Evolutionary conservation across 768 basidiomycete genomes (phyloP).

Genomic region (Terana coerulea): DNA sequence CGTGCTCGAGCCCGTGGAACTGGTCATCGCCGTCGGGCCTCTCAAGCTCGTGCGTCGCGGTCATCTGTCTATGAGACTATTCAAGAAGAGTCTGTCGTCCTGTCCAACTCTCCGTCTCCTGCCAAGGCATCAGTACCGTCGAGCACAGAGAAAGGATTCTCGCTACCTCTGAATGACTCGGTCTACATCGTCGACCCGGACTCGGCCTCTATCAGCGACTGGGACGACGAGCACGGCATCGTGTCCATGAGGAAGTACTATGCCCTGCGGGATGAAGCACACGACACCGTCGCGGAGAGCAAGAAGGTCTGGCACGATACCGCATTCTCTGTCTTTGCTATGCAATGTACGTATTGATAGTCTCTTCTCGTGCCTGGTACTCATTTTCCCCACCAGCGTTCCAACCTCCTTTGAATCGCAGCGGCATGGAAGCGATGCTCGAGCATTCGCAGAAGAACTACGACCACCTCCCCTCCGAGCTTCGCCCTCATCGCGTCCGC

Average conservation of each 20-base stretch:
- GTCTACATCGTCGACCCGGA: conserved; percentile 56
- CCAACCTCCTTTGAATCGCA: conserved; percentile 59
- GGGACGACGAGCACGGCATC: conserved; percentile 72
- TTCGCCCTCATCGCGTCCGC: conserved; percentile 56
- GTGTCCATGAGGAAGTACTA: conserved; percentile 62
- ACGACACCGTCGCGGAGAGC: conserved; percentile 64
- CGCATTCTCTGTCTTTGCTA: conserved; percentile 64
- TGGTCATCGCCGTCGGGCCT: conserved; percentile 69
- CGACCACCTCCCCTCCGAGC: conserved; percentile 69
- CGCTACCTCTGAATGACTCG: conserved; percentile 21
- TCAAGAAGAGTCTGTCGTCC: conserved; percentile 57
- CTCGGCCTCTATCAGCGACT: conserved; percentile 37
- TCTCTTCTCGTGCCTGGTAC: neutral
- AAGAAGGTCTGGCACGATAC: conserved; percentile 65
- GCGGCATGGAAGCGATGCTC: conserved; percentile 68
- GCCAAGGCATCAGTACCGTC: conserved; percentile 13
- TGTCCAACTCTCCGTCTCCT: conserved; percentile 25
- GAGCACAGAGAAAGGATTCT: neutral
- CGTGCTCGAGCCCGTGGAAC: conserved; percentile 55
- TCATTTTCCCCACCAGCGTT: conserved; percentile 46
- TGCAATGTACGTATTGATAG: conserved; percentile 55
- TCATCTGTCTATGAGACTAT: conserved; percentile 79
- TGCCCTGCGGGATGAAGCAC: conserved; percentile 64
- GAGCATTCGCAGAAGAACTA: conserved; percentile 70
- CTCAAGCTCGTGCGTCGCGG: conserved; percentile 57